These are phyloP conservation scores for Trichophyton schoenleinii DNA, from an alignment of 2,329 filamentous ascomycete species.

Conservation along the genomic window DNA sequence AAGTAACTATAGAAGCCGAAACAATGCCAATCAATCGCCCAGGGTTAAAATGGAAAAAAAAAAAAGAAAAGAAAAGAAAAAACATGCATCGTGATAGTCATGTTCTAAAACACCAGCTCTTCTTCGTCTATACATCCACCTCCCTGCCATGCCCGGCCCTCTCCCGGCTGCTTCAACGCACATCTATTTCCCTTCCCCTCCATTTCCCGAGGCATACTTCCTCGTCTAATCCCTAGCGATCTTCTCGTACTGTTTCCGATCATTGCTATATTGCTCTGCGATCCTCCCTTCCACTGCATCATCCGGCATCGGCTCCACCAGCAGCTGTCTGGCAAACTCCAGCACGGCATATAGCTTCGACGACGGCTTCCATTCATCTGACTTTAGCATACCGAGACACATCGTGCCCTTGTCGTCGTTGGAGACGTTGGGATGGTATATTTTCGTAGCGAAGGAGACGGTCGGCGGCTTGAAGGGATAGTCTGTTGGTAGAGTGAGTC, in stretches of 20 bases:
- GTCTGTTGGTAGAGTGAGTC: conserved; percentile 73
- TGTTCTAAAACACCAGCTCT: neutral
- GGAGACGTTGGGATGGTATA: conserved; percentile 92
- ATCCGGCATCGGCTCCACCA: conserved; percentile 72
- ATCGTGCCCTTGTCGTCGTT: conserved; percentile 76
- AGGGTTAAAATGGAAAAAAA: too few species aligned
- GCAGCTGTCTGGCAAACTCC: conserved; percentile 59
- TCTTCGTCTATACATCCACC: neutral
- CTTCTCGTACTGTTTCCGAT: conserved; percentile 58
- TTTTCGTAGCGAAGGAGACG: conserved; percentile 96
- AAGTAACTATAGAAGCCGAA: neutral
- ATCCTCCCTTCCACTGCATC: conserved; percentile 80
- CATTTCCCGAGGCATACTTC: conserved; percentile 49
- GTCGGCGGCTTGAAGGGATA: conserved; percentile 99
- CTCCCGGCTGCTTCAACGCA: neutral
- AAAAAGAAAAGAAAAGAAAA: too few species aligned
- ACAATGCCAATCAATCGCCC: neutral
- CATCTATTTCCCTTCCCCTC: neutral
- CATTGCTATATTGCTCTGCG: conserved; percentile 66
- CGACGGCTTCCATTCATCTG: conserved; percentile 85
- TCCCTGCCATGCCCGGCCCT: too few species aligned
- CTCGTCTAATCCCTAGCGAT: conserved; percentile 61
- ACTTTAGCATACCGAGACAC: conserved; percentile 71
- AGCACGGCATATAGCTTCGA: conserved; percentile 65
- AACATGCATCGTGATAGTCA: neutral